Percentiles rank a stretch among this genome's conserved stretches.
Conservation (phyloP, 192 early-diverging fungal genomes). For the Allomyces javanicus region DNA sequence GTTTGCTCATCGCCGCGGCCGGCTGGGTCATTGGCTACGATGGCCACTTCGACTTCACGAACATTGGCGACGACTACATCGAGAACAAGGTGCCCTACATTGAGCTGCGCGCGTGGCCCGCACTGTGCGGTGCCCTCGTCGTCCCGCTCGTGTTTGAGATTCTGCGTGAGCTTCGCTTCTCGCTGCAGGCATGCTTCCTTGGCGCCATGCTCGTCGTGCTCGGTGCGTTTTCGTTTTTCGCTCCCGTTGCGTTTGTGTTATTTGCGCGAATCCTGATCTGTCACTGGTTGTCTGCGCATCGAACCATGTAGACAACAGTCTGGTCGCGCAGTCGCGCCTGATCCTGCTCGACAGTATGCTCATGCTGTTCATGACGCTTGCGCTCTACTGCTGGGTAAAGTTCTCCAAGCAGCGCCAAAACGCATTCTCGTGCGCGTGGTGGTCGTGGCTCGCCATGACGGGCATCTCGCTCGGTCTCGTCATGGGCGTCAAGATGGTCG, state of each 20-base stretch:
- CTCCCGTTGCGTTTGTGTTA: too few species aligned
- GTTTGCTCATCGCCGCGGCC: constrained; percentile 65
- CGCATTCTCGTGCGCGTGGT: constrained; percentile 62
- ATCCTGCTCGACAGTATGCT: constrained; percentile 89
- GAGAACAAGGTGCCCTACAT: constrained; percentile 78
- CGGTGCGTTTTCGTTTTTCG: constrained; percentile 25
- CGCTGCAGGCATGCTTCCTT: constrained; percentile 45
- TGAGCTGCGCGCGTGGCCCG: constrained; percentile 56
- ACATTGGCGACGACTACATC: constrained; percentile 81
- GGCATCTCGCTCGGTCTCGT: constrained; percentile 56
- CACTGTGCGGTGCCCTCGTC: constrained; percentile 53
- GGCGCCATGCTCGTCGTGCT: constrained; percentile 63
- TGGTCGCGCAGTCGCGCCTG: constrained; percentile 75
- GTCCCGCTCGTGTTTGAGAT: constrained; percentile 62
- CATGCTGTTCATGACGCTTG: constrained; percentile 68
- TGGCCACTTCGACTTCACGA: constrained; percentile 84
- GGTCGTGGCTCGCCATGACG: constrained; percentile 61
- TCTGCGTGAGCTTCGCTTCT: constrained; percentile 72
- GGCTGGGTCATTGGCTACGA: constrained; percentile 81
- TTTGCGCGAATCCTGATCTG: constrained; percentile 3
- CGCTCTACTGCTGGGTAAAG: constrained; percentile 68
- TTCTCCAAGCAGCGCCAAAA: constrained; percentile 61
- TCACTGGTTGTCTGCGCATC: not conserved
- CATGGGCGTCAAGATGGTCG: constrained; percentile 89
- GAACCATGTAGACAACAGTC: constrained; percentile 52